phyloP scores from a whole-genome alignment of 1,284 basidiomycete species.

The Ceratobasidium sp. region DNA sequence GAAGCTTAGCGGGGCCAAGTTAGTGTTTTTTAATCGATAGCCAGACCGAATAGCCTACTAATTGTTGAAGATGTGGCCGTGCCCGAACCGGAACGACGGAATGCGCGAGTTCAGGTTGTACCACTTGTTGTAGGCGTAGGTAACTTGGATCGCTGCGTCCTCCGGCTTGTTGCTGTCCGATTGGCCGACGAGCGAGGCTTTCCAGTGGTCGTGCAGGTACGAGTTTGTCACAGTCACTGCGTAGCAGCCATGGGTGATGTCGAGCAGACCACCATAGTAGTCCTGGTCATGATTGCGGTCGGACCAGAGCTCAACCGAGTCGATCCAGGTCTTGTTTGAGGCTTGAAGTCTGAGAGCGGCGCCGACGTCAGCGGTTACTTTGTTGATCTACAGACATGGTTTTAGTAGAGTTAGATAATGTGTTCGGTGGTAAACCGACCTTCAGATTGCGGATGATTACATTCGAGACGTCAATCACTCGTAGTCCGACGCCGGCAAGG shows the following conservation, averaged over 20 bases:
- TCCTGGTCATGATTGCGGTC: conserved; percentile 54
- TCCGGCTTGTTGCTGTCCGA: conserved; percentile 60
- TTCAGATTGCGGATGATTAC: too few relatives aligned
- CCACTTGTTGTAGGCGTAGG: conserved; percentile 26
- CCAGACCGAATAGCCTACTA: too few relatives aligned
- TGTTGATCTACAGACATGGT: too few relatives aligned
- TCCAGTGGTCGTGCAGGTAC: conserved; percentile 64
- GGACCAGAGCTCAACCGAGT: conserved; percentile 60
- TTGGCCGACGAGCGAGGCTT: conserved; percentile 64
- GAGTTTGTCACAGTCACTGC: conserved; percentile 62
- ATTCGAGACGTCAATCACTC: too few relatives aligned
- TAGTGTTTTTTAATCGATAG: too few relatives aligned
- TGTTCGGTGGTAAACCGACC: too few relatives aligned
- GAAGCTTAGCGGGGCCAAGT: too few relatives aligned
- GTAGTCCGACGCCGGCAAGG: too few relatives aligned
- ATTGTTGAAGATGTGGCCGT: conserved; percentile 46
- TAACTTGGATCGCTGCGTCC: conserved; percentile 47
- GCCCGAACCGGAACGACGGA: conserved; percentile 57
- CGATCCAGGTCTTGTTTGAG: conserved; percentile 64
- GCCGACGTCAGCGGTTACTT: too few relatives aligned
- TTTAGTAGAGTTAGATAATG: too few relatives aligned
- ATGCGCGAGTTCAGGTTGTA: conserved; percentile 51
- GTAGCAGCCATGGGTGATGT: conserved; percentile 57
- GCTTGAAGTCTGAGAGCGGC: conserved; percentile 57
- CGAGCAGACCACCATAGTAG: conserved; percentile 46